Evolutionary conservation across 176 grass and related monocot genomes (phyloP).

Genomic region (Microstegium vimineum): DNA sequence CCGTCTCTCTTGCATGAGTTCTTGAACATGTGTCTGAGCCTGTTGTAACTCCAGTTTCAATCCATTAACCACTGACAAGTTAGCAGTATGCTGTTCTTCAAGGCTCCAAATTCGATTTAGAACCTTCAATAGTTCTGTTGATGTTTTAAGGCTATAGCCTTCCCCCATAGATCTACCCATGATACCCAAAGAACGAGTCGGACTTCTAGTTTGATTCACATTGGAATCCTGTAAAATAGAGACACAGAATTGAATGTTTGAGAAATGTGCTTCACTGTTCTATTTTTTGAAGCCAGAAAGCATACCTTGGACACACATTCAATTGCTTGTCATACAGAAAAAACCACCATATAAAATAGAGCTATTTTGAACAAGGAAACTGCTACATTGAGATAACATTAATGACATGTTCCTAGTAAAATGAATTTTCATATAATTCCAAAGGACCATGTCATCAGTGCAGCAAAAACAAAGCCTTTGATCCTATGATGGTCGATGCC

Average conservation of each 20-base stretch:
- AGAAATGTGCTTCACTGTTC: neutral
- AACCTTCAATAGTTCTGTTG: conserved; percentile 83
- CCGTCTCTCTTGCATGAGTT: conserved; percentile 48
- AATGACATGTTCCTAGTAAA: neutral
- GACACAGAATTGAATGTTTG: neutral
- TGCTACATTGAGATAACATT: neutral
- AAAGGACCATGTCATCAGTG: neutral
- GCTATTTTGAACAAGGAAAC: conserved; percentile 9
- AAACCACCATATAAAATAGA: neutral
- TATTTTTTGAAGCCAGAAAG: neutral
- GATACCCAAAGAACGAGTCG: conserved; percentile 45
- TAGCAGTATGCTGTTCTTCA: conserved; percentile 73
- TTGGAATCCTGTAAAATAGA: conserved; percentile 46
- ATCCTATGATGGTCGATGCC: neutral
- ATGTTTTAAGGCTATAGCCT: conserved; percentile 56
- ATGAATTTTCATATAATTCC: neutral
- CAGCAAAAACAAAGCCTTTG: neutral
- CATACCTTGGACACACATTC: neutral
- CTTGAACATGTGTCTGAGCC: conserved; percentile 53
- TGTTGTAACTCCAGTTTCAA: conserved; percentile 68
- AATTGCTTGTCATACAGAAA: neutral
- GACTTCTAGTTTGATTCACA: conserved; percentile 44
- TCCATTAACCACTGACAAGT: conserved; percentile 48
- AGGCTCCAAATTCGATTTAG: conserved; percentile 88
- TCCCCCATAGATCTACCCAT: conserved; percentile 44